These are phyloP conservation scores for Hanseniaspora lachancei DNA, from an alignment of 805 yeast genomes.

Conservation along the genomic window DNA sequence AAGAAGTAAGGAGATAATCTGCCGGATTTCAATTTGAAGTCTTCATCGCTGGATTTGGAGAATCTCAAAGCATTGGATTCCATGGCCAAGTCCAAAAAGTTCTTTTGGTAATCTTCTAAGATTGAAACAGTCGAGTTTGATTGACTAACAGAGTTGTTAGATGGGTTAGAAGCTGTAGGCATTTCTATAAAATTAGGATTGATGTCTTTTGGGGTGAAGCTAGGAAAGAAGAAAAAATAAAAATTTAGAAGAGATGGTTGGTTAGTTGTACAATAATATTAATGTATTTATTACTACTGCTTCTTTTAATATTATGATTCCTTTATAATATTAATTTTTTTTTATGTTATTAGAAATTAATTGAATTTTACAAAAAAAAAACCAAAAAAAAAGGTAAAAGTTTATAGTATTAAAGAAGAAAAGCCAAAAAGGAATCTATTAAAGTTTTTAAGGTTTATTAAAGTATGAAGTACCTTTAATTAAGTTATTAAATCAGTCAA, in stretches of 20 bases:
- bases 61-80: slow-evolving; percentile 73
- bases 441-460: too few relatives aligned
- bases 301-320: neutral
- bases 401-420: too few relatives aligned
- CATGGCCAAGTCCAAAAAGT: slow-evolving; percentile 70
- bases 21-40: slow-evolving; percentile 82
- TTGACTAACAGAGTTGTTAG: neutral
- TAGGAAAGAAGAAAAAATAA: too few relatives aligned
- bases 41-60: slow-evolving; percentile 33
- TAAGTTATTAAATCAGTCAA: too few relatives aligned
- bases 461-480: too few relatives aligned
- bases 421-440: too few relatives aligned
- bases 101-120: slow-evolving; percentile 40
- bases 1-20: slow-evolving; percentile 92
- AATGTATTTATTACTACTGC: neutral
- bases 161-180: neutral
- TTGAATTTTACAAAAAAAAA: too few relatives aligned
- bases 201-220: too few relatives aligned
- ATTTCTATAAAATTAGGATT: neutral
- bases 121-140: slow-evolving; percentile 13
- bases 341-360: too few relatives aligned
- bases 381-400: too few relatives aligned
- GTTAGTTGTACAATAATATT: neutral
- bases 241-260: too few relatives aligned
- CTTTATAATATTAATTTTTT: too few relatives aligned